Evolutionary conservation across 805 yeast species (phyloP).

Genomic region (Suhomyces emberorum): DNA sequence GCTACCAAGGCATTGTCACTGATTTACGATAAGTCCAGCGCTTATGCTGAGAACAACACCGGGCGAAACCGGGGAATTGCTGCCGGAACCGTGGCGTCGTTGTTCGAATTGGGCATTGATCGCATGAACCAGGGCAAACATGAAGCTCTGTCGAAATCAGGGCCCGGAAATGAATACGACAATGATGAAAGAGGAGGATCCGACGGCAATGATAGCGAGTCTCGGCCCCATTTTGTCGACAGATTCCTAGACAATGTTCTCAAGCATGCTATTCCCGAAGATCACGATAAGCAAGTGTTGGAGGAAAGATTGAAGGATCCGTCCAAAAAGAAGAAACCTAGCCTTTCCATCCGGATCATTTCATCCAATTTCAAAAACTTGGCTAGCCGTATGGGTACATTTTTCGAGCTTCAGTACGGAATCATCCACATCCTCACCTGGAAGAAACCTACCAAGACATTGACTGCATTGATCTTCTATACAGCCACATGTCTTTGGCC

Average conservation of each 20-base stretch:
- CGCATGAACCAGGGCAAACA: conserved; percentile 6
- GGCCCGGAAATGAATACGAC: background rate
- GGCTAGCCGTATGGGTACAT: conserved; percentile 51
- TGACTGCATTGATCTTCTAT: conserved; percentile 54
- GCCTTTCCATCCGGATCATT: conserved; percentile 54
- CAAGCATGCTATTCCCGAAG: conserved; percentile 47
- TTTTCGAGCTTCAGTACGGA: conserved; percentile 62
- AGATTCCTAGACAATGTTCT: conserved; percentile 52
- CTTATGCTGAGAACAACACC: conserved; percentile 22
- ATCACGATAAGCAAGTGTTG: conserved; percentile 46
- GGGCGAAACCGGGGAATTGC: conserved; percentile 32
- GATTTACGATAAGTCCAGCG: conserved; percentile 23
- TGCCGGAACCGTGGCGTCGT: conserved; percentile 36
- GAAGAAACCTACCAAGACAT: conserved; percentile 70
- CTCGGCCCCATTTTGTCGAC: conserved; percentile 50
- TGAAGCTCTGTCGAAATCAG: background rate
- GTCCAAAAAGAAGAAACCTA: conserved; percentile 43
- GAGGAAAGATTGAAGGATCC: conserved; percentile 44
- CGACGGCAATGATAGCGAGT: background rate
- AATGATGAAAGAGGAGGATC: background rate
- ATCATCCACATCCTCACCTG: conserved; percentile 63
- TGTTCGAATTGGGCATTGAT: conserved; percentile 32
- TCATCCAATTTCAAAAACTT: conserved; percentile 56
- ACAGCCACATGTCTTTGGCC: conserved; percentile 74
- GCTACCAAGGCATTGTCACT: conserved; percentile 13